Conservation (phyloP, 1,139 yeast species). For the Kluyveromyces sp. region DNA sequence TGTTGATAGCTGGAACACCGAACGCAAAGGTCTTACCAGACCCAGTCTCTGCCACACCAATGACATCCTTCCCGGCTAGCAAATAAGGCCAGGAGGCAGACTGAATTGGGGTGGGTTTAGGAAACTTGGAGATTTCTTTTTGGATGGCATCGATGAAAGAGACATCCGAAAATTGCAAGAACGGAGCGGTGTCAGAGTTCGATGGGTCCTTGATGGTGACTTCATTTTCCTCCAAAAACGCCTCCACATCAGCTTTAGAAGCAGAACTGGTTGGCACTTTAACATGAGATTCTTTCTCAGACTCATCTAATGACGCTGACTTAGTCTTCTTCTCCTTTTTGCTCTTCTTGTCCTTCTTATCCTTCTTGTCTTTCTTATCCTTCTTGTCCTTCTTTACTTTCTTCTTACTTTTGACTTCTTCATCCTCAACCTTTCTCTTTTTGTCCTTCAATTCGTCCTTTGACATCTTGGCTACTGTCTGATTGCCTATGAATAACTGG, state of each 20-base stretch:
- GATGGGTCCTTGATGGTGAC: constrained; percentile 73
- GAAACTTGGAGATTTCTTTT: constrained; percentile 57
- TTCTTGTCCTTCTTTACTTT: constrained; percentile 21
- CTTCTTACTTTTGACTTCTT: constrained; percentile 37
- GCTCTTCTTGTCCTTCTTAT: constrained; percentile 30
- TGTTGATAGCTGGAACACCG: constrained; percentile 93
- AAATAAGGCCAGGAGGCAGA: constrained; percentile 96
- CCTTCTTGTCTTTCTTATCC: constrained; percentile 36
- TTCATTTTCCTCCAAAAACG: constrained; percentile 62
- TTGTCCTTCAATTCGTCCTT: constrained; percentile 42
- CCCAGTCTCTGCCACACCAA: constrained; percentile 98
- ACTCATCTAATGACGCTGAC: constrained; percentile 36
- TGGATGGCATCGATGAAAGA: constrained; percentile 50
- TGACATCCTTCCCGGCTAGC: constrained; percentile 72
- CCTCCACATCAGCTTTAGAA: constrained; percentile 51
- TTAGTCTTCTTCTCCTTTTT: constrained; percentile 32
- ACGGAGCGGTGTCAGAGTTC: constrained; percentile 51
- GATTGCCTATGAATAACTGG: constrained; percentile 20
- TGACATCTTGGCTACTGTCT: constrained; percentile 38
- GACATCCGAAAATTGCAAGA: constrained; percentile 60
- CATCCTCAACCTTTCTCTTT: constrained; percentile 40
- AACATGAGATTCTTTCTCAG: constrained; percentile 10
- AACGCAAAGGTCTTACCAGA: constrained; percentile 97
- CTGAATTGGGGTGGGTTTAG: constrained; percentile 94
- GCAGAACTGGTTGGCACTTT: constrained; percentile 16